These are phyloP conservation scores for Psilocybe azurescens DNA, from an alignment of 768 basidiomycete genomes.

Conservation along the genomic window DNA sequence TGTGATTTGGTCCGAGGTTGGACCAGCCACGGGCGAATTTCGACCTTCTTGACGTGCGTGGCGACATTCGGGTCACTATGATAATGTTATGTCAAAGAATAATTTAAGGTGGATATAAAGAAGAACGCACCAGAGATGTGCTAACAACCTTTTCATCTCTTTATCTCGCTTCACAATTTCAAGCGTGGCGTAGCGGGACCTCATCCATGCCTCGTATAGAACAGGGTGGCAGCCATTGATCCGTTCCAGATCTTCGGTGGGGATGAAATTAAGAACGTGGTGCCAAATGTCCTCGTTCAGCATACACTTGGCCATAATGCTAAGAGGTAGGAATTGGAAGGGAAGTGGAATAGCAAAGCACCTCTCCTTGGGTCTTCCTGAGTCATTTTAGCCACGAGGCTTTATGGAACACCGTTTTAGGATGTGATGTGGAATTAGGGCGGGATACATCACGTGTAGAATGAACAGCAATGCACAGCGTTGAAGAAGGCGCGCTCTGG, in stretches of 20 bases:
- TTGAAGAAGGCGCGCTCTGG: too few species aligned
- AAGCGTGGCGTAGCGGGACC: conserved; percentile 29
- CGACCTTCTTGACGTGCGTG: conserved; percentile 37
- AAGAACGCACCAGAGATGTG: conserved; percentile 32
- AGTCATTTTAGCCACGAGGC: conserved; percentile 5
- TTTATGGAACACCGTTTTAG: background rate
- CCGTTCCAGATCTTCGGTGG: conserved; percentile 23
- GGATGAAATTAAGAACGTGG: conserved; percentile 31
- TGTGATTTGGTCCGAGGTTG: conserved; percentile 37
- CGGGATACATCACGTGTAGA: conserved; percentile 5
- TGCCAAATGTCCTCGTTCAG: conserved; percentile 36
- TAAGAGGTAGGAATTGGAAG: background rate
- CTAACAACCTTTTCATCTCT: conserved; percentile 33
- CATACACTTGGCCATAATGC: conserved; percentile 9
- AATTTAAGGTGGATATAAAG: background rate
- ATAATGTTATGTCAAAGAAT: background rate
- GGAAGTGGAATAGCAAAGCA: background rate
- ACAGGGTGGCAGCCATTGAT: conserved; percentile 32
- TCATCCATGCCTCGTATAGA: conserved; percentile 33
- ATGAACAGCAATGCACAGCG: too few species aligned
- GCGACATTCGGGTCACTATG: conserved; percentile 33
- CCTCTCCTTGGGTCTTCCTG: background rate
- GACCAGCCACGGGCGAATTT: conserved; percentile 47
- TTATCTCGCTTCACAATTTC: conserved; percentile 31
- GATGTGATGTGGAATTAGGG: background rate